Base-by-base conservation (phyloP, 352 stramenopile genomes). In the Globisporangium paroecandrum region DNA sequence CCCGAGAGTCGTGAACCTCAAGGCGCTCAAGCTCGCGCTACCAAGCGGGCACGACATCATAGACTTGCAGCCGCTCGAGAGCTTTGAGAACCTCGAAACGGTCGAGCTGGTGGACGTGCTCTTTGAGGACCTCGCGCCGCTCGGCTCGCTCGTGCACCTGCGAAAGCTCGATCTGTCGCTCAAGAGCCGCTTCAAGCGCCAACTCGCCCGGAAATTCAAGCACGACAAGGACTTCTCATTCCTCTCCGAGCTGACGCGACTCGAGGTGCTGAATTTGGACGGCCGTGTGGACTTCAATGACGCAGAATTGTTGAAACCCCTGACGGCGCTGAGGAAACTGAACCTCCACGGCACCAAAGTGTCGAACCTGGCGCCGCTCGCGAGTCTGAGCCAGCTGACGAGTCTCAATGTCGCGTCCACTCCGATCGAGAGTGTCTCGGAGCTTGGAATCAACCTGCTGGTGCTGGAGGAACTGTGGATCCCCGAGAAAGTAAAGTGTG, bases 281-380 rank as follows among this genome's bases (percentile, higher is more conserved):
- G 82, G 82, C 9, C 82, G 82, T 1, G 79, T 89, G 27, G 82
- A 90, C 58, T 88, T 90, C 47, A 82, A 82, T n/a, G 78, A 89
- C 49, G 69, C 74, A 6, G 36, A 67, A 1, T 47, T 83, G 22
- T 71, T 90, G 12, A 76, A 66, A 4, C 67, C 63, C 10, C 69
- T 89, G 65, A 57, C 36, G 18, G 77, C 76, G 63, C 75, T 90
- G 62, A 72, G 75, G 46, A 71, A 72, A 41, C 56, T 90, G 32
- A 82, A 68, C 53, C 65, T 90, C 3, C 81, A 86, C 43, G 74
- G 77, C 27, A 87, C 82, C 10, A 86, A 86, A 61, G 75, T 90
- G 49, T 64, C 81, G 6, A 73, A 80, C 32, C 73, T 72, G 0
- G 47, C 71, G 29, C 64, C 78, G 7, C 60, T 90, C 36, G 67